Evolutionary conservation across 352 stramenopile species (phyloP), one percentile per base, ranked within the genome.

Genomic region (Pythium chondricola): DNA sequence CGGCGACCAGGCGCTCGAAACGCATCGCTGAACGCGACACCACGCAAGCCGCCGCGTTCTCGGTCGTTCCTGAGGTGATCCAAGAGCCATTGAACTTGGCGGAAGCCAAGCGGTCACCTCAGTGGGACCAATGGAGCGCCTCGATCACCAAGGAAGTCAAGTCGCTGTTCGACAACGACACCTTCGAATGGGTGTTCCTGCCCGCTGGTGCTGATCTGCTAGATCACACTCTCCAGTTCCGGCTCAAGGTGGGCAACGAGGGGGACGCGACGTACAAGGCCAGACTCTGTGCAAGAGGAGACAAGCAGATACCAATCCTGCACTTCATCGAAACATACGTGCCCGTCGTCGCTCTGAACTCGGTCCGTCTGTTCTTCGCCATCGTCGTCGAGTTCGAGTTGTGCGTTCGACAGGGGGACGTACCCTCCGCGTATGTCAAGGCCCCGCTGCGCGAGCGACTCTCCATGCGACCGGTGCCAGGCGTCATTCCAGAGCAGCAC

Each of bases 211-310:
- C 39, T 0, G 2, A 2, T 10, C 21, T 46, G 39, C 38, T 56
- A 38, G 48, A 56, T 22, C 13, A 48, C 29, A 56, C 39, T 9
- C 18, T 56, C 9, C 39, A 48, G 30, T 56, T 48, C 11, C 26
- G 48, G 8, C 27, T 48, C 10, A 35, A 56, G 48, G 27, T 14
- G 2, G 6, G 18, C 10, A 8, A 35, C 48, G 48, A 30, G 6
- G 21, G 13, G 18, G 36, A 48, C 20, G 31, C 20, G 36, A 8
- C 9, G 2, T 56, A 18, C 48, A 56, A 48, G 21, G 39, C 48
- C 3, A 20, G 39, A 22, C 22, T 43, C 21, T 46, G 22, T 24
- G 31, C 29, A 4, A 44, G 9, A 3, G 38, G 42, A 7, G 42
- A 48, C n/a, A 16, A 17, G 7, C 42, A 48, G 18, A 16, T 21